Evolutionary conservation across 1,284 basidiomycete species (phyloP), one percentile per base, ranked within the genome.

Genomic region (Rhodotorula mucilaginosa): DNA sequence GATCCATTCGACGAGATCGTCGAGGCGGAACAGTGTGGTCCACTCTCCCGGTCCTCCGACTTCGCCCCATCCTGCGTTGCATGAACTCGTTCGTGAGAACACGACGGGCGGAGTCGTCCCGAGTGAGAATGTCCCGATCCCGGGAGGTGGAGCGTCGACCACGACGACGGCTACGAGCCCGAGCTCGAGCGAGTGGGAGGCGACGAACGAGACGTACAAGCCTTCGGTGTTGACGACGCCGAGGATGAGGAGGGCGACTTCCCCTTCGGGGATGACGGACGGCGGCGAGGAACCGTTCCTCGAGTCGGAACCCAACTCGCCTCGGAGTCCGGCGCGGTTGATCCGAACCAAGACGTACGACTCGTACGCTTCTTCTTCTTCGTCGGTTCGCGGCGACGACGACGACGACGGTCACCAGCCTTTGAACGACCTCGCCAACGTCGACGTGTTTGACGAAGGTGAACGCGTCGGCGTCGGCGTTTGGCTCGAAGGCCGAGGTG

Each of bases 391-490:
- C 58, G 26, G 26, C 52, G 63, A 47, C 16, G 31, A 26, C 44
- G 54, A 21, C 26, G 54, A 21, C 26, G 52, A 54, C 39, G 23
- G 29, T 18, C 26, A 18, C 26, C 54, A 29, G 26, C 54, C 54
- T 13, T 34, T 61, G 19, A 59, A 65, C 31, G 69, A 69, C 49
- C 58, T 74, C 31, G 49, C 49, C 31, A 61, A 58, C 8, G 68
- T 79, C 21, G 76, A 77, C 15, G 70, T 76, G 21, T 78, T 79
- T 58, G 68, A 70, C 21, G 77, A 78, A 48, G 78, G 78, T 16
- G 78, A 79, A 48, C 60, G 77, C 46, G 66, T 79, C 29, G 77
- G 74, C 3, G 74, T 79, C 29, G 78, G 73, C 5, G 71, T 76
- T 18, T 72, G 69, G 65, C 70, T 77, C 31, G 75, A 78, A 29